Conservation (phyloP, 2,329 filamentous ascomycete genomes). For the Neofusicoccum parvum region DNA sequence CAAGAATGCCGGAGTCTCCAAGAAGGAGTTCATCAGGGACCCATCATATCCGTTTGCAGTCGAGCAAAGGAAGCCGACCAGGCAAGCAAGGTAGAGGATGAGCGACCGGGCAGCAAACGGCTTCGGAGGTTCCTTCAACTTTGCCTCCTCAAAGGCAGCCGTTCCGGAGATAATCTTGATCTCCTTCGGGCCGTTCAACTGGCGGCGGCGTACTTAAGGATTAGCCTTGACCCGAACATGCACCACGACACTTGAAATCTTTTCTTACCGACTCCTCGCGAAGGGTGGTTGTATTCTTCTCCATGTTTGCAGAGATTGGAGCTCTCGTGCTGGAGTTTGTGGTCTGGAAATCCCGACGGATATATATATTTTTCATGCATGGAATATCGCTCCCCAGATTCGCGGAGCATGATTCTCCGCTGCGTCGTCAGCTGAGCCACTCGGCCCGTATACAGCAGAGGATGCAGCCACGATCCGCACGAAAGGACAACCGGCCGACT, state of each 20-base stretch:
- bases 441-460: neutral
- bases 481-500: neutral
- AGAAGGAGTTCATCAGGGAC: conserved; percentile 52
- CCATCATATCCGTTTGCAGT: conserved; percentile 53
- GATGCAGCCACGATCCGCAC: neutral
- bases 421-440: neutral
- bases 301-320: neutral
- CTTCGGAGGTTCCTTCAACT: conserved; percentile 54
- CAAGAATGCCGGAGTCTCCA: conserved; percentile 49
- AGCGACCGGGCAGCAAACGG: conserved; percentile 27
- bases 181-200: neutral
- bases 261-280: neutral
- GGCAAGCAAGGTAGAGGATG: conserved; percentile 29
- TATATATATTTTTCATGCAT: neutral
- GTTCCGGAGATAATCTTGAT: conserved; percentile 54
- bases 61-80: conserved; percentile 22
- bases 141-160: conserved; percentile 58
- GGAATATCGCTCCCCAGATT: neutral
- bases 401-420: neutral
- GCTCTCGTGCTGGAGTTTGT: neutral
- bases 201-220: neutral
- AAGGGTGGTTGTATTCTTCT: neutral
- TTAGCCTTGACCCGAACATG: neutral
- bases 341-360: neutral
- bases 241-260: neutral